A percentile compares a stretch with the other conserved stretches of the same genome.
Conservation (phyloP, 176 grass and related monocot genomes). For the Dactylis glomerata region DNA sequence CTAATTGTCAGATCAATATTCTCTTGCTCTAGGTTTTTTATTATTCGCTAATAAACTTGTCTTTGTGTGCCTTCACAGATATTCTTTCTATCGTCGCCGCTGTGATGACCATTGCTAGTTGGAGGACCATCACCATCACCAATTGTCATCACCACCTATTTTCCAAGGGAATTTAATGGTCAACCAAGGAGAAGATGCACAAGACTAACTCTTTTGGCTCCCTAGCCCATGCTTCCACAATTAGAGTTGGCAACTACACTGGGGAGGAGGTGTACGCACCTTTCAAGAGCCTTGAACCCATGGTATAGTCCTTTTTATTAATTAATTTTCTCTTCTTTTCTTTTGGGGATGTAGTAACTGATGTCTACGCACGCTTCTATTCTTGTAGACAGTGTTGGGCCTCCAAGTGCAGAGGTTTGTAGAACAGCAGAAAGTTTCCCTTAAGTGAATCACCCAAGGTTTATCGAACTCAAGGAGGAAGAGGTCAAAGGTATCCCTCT, state of each 20-base stretch:
- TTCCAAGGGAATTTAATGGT: conserved; percentile 68
- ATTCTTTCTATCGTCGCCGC: too few species aligned
- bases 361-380: too few species aligned
- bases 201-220: conserved; percentile 73
- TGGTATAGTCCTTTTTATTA: conserved; percentile 34
- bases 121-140: too few species aligned
- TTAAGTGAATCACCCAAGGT: too few species aligned
- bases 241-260: conserved; percentile 57
- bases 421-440: too few species aligned
- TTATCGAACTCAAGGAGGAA: too few species aligned
- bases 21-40: background rate
- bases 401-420: too few species aligned
- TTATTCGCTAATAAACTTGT: background rate
- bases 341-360: background rate
- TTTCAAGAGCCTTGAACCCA: conserved; percentile 67
- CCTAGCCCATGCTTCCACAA: conserved; percentile 60
- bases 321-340: background rate
- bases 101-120: too few species aligned
- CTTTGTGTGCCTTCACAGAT: too few species aligned
- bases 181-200: conserved; percentile 61
- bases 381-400: too few species aligned
- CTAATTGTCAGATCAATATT: background rate
- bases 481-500: too few species aligned
- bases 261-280: conserved; percentile 77
- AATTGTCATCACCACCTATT: too few species aligned